Evolutionary conservation across 2,329 filamentous ascomycete genomes (phyloP).

Genomic region (Cladosporium sp.): DNA sequence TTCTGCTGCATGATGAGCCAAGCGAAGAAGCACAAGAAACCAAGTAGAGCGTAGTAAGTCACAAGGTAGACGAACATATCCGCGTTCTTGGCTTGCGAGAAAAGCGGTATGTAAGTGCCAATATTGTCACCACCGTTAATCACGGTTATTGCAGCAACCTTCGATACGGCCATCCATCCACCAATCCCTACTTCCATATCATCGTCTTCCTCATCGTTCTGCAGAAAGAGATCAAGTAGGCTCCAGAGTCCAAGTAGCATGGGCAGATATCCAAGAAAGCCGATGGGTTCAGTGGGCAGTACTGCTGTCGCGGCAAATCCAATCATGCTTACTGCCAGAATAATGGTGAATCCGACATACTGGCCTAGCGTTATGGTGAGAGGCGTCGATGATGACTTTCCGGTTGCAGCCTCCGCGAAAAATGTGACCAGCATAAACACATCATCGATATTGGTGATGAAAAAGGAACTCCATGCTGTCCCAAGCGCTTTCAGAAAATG

Average conservation of each 20-base stretch:
- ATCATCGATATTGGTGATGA: conserved; percentile 29
- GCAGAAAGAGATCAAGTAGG: not conserved
- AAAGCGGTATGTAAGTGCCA: conserved; percentile 1
- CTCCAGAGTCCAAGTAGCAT: conserved; percentile 2
- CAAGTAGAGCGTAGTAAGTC: not conserved
- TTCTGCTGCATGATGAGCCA: conserved; percentile 7
- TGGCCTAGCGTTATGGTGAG: conserved; percentile 9
- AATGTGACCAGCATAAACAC: conserved; percentile 38
- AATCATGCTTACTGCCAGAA: conserved; percentile 34
- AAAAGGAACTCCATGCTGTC: conserved; percentile 17
- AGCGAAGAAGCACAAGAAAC: not conserved
- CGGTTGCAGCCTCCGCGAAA: conserved; percentile 33
- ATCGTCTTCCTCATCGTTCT: not conserved
- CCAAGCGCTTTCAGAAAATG: conserved; percentile 2
- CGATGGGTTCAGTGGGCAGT: conserved; percentile 21
- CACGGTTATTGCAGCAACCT: not conserved
- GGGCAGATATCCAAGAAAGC: not conserved
- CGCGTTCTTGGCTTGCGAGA: not conserved
- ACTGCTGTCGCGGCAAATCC: conserved; percentile 32
- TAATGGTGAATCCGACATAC: conserved; percentile 34
- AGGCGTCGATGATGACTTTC: conserved; percentile 12
- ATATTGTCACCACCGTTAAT: conserved; percentile 6
- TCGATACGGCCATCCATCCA: not conserved
- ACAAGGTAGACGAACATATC: not conserved
- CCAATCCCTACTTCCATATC: not conserved